Base-by-base conservation (phyloP, 129 eudicot genomes). In the Arctium minus region DNA sequence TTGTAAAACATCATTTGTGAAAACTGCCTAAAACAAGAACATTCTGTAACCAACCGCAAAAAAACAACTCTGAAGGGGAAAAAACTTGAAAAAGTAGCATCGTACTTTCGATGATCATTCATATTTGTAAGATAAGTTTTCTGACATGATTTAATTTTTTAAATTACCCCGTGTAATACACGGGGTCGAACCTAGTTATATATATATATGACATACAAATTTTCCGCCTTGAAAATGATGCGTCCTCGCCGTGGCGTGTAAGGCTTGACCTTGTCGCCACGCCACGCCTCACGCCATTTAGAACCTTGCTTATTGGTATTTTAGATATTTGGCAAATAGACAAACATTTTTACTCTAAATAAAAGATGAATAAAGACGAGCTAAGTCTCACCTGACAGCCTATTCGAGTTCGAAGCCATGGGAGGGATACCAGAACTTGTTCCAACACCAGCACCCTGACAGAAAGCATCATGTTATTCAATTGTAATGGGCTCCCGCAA, bases 371-470 rank as follows among this genome's bases (percentile, higher is more conserved):
- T 67, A 67, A 22, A 67, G 36, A 67, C 50, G 9, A 42, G 5
- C 17, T 32, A 73, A 72, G 39, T 38, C 56, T 67, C n/a, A 92
- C 99, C 98, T 84, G 90, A 73, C 35, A 88, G 89, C 84, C 89
- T 85, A 73, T 89, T 91, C 31, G 77, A 37, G 83, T 93, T 96
- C 65, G 92, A 84, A 82, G 74, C 77, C 72, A 83, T 83, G 56
- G 87, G 92, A 84, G 95, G 98, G 88, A 96, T 81, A 84, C 97
- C 95, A 39, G 99, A 87, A 81, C 99, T 96, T 77, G 99, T 87
- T 82, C 97, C 98, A 82, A 91, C 94, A 84, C 79, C 82, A 79
- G 90, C 82, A 70, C 90, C 99, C 99, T 96, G 89, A 81, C 13
- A 78, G 77, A 82, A 79, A 68, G 44, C 73, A 80, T 81, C 13